Evolutionary conservation across 169 alveolate species (phyloP), one percentile per base, ranked within the genome.

Genomic region (Plasmodium blacklocki): DNA sequence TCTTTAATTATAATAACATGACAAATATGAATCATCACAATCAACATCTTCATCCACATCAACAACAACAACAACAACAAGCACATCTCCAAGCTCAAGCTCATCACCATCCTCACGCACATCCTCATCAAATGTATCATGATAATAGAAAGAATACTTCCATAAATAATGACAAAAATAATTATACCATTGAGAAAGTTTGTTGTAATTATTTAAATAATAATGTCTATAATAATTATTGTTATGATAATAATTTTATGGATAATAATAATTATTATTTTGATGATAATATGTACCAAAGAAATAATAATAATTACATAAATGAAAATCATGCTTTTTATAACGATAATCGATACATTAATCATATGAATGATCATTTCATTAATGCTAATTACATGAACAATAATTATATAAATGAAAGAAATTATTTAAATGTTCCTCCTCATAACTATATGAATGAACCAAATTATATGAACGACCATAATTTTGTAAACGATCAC

Each of bases 291-390:
- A 67, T 58, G 12, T 68, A 68, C 45, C 45, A 58, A 3, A 52
- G 49, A 9, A 60, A 62, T 83, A 73, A 60, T 60, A 72, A 68
- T n/a, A 76, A 58, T 56, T 76, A 76, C 52, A 58, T 76, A 18
- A 70, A 70, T 63, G 88, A 76, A 12, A 56, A 64, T 43, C 63
- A 71, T 11, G 21, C 76, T 15, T 76, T 76, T 68, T 76, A 45
- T 50, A 56, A 56, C 11, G 59, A 76, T 70, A 62, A 76, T 29
- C 67, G 76, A 15, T 76, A 76, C 54, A 18, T 63, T n/a, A 76
- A 63, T 45, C 88, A 50, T 32, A 39, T 76, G 52, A 78, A 74
- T 64, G 54, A 45, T 15, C 72, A 60, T 50, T 74, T 29, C 18
- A 60, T 74, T 26, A 78, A 78, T 66, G 23, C 45, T 47, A 49